phyloP scores from a whole-genome alignment of 2,329 filamentous ascomycete species.

The Escovopsis sp. region DNA sequence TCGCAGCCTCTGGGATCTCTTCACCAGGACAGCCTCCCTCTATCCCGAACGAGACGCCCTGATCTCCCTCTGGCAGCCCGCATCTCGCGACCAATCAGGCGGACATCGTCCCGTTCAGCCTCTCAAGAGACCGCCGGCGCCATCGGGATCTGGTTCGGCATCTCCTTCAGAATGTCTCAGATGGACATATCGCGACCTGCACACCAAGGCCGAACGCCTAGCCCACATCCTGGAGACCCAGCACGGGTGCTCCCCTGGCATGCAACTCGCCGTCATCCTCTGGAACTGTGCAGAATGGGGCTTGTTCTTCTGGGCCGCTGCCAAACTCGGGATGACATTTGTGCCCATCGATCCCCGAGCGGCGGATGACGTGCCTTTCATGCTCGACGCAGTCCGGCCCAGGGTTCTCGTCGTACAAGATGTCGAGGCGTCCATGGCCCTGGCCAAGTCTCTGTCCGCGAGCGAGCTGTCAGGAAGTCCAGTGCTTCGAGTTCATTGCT shows the following conservation, averaged over 20 bases:
- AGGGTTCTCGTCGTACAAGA: conserved; percentile 19
- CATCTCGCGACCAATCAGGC: conserved; percentile 2
- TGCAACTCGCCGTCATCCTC: conserved; percentile 17
- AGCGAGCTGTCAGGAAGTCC: neutral
- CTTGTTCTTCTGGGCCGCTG: conserved; percentile 21
- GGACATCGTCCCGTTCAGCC: no score
- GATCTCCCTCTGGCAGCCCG: conserved; percentile 20
- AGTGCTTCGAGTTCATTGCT: conserved; percentile 11
- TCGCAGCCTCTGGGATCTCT: conserved; percentile 19
- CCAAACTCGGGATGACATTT: conserved; percentile 19
- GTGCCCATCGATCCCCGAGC: conserved; percentile 18
- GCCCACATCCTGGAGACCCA: conserved; percentile 9
- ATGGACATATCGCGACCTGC: conserved; percentile 17
- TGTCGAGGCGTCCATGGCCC: conserved; percentile 7
- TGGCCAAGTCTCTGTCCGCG: conserved; percentile 7
- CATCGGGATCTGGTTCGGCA: neutral
- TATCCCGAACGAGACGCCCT: conserved; percentile 19
- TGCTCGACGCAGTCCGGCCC: conserved; percentile 12
- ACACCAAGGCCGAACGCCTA: conserved; percentile 11
- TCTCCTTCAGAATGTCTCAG: conserved; percentile 8
- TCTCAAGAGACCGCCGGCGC: neutral
- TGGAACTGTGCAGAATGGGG: conserved; percentile 25
- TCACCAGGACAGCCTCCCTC: conserved; percentile 11
- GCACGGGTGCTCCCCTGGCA: conserved; percentile 13
- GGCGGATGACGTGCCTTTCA: conserved; percentile 9